Conservation (phyloP, 306 rosid genomes). For the Luffa acutangula region DNA sequence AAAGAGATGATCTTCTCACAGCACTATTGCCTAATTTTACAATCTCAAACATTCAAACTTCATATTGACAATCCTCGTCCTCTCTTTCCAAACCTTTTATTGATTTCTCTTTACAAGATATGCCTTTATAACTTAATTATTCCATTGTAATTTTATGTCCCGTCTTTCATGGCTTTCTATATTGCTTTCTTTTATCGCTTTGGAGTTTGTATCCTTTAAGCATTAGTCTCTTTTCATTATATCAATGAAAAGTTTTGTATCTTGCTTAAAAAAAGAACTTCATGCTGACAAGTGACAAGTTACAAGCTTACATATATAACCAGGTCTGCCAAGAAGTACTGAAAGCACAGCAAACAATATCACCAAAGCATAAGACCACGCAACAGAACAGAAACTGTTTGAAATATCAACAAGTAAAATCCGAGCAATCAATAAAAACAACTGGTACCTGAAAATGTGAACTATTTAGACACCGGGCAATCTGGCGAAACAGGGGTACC, state of each 20-base stretch:
- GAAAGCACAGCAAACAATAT: background rate
- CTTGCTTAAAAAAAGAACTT: too few species aligned
- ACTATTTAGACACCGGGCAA: slow-evolving; percentile 59
- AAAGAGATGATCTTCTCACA: background rate
- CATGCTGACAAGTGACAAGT: background rate
- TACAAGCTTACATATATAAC: background rate
- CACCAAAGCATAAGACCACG: background rate
- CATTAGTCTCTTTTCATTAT: too few species aligned
- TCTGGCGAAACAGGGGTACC: slow-evolving; percentile 58
- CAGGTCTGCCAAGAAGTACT: background rate
- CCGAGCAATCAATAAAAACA: background rate
- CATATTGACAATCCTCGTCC: too few species aligned
- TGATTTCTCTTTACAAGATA: too few species aligned
- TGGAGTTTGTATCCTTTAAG: too few species aligned
- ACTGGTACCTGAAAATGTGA: slow-evolving; percentile 63
- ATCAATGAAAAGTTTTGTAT: too few species aligned
- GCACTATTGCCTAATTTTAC: background rate
- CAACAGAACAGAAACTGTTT: background rate
- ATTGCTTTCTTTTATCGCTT: too few species aligned
- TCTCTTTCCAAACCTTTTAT: too few species aligned
- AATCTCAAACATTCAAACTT: background rate
- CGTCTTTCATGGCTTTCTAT: too few species aligned
- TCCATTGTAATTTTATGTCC: too few species aligned
- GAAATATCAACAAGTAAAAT: background rate
- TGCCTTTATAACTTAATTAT: too few species aligned